phyloP scores from a whole-genome alignment of 2,329 filamentous ascomycete species.

The Ophiostoma novo-ulmi region DNA sequence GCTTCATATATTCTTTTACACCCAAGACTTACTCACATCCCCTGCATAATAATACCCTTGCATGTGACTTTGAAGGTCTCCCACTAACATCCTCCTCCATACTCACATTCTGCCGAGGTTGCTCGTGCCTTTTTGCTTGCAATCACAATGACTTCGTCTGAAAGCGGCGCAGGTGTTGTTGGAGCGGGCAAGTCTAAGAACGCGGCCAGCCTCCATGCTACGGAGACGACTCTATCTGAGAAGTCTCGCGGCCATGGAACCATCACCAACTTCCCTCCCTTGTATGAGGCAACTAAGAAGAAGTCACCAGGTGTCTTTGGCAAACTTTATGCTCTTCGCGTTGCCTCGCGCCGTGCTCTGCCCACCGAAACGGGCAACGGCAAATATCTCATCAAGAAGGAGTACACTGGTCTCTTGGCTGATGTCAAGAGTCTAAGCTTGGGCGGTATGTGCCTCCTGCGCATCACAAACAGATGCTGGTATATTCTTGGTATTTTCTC shows the following conservation, averaged over 20 bases:
- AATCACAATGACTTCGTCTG: not conserved
- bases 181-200: not conserved
- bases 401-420: not conserved
- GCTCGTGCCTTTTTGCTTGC: not conserved
- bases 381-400: not conserved
- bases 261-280: not conserved
- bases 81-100: not conserved
- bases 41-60: not conserved
- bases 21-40: not conserved
- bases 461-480: not conserved
- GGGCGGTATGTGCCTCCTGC: not conserved
- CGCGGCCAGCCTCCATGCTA: not conserved
- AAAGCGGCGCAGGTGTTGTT: not conserved
- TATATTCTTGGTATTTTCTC: not conserved
- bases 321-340: not conserved
- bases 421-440: conserved; percentile 4
- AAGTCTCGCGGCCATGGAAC: not conserved
- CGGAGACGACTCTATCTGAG: not conserved
- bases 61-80: not conserved
- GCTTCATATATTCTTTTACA: not conserved
- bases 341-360: not conserved
- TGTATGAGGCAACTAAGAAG: not conserved
- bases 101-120: too few relatives aligned
- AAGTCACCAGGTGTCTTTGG: not conserved
- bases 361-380: not conserved